A percentile compares a stretch with the other conserved stretches of the same genome.
Conservation (phyloP, 441 rosid species). For the Macaranga tanarius region DNA sequence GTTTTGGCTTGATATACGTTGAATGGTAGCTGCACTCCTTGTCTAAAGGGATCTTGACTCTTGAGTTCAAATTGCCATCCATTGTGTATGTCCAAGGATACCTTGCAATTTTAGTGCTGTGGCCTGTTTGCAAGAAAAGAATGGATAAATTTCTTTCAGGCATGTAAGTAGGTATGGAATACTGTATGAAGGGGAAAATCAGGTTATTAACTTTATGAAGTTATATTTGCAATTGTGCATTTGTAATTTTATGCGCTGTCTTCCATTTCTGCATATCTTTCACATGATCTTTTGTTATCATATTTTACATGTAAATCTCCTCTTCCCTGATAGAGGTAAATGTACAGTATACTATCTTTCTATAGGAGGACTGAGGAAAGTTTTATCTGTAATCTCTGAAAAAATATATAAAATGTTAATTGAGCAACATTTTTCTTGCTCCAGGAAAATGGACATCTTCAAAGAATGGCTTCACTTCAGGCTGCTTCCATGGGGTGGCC, state of each 20-base stretch:
- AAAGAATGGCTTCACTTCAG: conserved; percentile 64
- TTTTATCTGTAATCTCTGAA: not conserved
- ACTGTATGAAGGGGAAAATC: not conserved
- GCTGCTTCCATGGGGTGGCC: conserved; percentile 73
- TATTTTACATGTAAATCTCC: not conserved
- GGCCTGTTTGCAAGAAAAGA: not conserved
- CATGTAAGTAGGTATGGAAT: not conserved
- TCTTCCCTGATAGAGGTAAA: not conserved
- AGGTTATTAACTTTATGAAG: not conserved
- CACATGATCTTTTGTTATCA: not conserved
- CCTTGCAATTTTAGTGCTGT: not conserved
- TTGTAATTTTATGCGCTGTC: not conserved
- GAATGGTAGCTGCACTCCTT: not conserved
- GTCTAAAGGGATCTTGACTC: not conserved
- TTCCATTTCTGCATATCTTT: not conserved
- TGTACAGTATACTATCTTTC: conserved; percentile 1
- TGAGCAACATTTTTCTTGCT: conserved; percentile 26
- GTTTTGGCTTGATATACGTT: not conserved
- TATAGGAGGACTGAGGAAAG: not conserved
- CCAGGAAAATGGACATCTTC: conserved; percentile 78
- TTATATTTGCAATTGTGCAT: not conserved
- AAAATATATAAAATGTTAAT: not conserved
- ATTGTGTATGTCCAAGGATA: not conserved
- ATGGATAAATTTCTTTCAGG: not conserved
- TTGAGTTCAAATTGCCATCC: not conserved